Evolutionary conservation across 352 stramenopile species (phyloP).

Genomic region (Peronospora tabacina): DNA sequence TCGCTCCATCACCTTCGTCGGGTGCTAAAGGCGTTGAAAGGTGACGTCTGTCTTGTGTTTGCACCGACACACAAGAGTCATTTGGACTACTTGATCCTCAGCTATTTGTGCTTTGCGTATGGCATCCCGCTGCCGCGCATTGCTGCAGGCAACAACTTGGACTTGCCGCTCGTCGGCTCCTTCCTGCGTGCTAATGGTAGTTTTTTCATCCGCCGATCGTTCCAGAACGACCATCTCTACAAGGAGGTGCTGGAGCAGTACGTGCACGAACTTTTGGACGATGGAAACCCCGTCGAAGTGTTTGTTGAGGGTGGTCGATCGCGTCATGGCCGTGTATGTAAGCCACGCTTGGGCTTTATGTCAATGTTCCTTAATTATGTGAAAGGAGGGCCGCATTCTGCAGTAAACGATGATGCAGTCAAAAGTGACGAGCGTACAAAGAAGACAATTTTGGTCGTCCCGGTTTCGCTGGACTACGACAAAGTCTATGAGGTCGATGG

Average conservation of each 20-base stretch:
- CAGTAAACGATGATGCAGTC: slow-evolving; percentile 11
- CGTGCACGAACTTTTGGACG: slow-evolving; percentile 68
- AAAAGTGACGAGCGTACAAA: slow-evolving; percentile 19
- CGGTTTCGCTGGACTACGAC: slow-evolving; percentile 86
- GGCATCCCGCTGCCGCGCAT: slow-evolving; percentile 80
- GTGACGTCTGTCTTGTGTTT: slow-evolving; percentile 70
- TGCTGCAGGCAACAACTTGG: slow-evolving; percentile 82
- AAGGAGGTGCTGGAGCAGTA: slow-evolving; percentile 84
- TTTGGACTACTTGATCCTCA: slow-evolving; percentile 88
- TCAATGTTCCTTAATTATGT: slow-evolving; percentile 66
- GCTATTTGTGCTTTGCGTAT: slow-evolving; percentile 85
- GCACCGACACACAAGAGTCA: slow-evolving; percentile 86
- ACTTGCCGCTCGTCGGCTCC: slow-evolving; percentile 68
- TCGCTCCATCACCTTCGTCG: slow-evolving; percentile 52
- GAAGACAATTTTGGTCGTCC: slow-evolving; percentile 65
- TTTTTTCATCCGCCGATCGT: slow-evolving; percentile 87
- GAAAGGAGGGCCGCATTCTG: slow-evolving; percentile 14
- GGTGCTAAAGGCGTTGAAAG: slow-evolving; percentile 38
- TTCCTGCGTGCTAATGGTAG: slow-evolving; percentile 81
- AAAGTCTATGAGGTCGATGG: slow-evolving; percentile 83
- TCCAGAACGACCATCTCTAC: slow-evolving; percentile 62
- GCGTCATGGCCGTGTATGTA: slow-evolving; percentile 69
- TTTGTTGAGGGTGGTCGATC: slow-evolving; percentile 86
- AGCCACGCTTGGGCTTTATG: slow-evolving; percentile 63
- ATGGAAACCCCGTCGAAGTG: slow-evolving; percentile 82